Evolutionary conservation across 805 yeast species (phyloP), one percentile per base, ranked within the genome.

Genomic region (Sungouiozyma intestinalis): DNA sequence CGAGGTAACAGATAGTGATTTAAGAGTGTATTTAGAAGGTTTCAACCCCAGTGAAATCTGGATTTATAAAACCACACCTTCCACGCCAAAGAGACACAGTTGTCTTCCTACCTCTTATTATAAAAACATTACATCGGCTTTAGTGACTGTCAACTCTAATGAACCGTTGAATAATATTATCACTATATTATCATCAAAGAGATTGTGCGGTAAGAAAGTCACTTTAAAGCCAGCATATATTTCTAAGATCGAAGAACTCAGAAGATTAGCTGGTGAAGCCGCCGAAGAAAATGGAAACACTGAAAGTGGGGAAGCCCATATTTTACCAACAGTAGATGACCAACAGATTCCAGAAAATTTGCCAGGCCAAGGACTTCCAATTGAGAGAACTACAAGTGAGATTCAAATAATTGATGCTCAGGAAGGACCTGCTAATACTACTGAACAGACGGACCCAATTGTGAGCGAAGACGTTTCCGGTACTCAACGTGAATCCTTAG

Each of bases 41-140:
- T 76, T 59, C 53, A 55, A 56, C 11, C 77, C 80, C 9, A 62
- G 63, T 31, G 73, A 68, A 35, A 67, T 75, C 33, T 70, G 67
- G 55, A 65, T 76, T 35, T 71, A 67, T 52, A 70, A 67, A 50
- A 42, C 40, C 2, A 34, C 44, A 13, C 40, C 20, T 8, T 16
- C 27, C 35, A 27, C 35, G 20, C 2, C 18, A 16, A 16, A 40
- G 32, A n/a, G 16, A 11, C 36, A 16, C 19, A 20, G 36, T 39
- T 39, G 41, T 16, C 15, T 29, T n/a, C 35, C 41, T 51, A 24
- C 6, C 6, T 42, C 18, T 24, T 44, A 15, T 11, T 16, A 54
- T 35, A 49, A 49, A 27, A 38, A 36, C 39, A 48, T 42, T 16
- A 68, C 69, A 13, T 69, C 73, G 40, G 85, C 84, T 40, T 69